Percentiles rank a stretch among this genome's conserved stretches.
These are phyloP conservation scores for Suillus ampliporus DNA, from an alignment of 768 basidiomycete species.

Conservation along the genomic window DNA sequence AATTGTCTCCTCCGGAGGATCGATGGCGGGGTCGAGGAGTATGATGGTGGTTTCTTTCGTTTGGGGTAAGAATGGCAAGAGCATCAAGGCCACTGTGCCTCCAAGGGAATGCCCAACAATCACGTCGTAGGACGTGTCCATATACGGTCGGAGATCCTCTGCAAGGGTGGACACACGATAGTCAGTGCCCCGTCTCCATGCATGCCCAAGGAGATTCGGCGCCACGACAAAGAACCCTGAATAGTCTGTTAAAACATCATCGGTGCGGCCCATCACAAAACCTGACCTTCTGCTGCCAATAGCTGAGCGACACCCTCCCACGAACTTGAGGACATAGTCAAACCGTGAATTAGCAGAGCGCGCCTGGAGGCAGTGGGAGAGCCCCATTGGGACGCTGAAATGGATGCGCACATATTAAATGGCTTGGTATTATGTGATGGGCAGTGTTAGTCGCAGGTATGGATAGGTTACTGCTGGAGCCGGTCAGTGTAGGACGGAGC, in stretches of 20 bases:
- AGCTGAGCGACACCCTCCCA: slow-evolving; percentile 23
- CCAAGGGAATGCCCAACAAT: slow-evolving; percentile 27
- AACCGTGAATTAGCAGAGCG: slow-evolving; percentile 22
- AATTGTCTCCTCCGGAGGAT: background rate
- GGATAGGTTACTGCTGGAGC: too few relatives aligned
- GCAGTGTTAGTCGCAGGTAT: too few relatives aligned
- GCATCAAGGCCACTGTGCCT: slow-evolving; percentile 16
- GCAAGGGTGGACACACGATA: slow-evolving; percentile 15
- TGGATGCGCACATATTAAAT: background rate
- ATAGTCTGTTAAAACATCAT: slow-evolving; percentile 3
- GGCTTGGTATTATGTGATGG: too few relatives aligned
- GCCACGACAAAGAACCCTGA: slow-evolving; percentile 27
- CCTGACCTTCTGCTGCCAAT: slow-evolving; percentile 24
- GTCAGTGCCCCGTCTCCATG: slow-evolving; percentile 14
- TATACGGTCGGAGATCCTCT: slow-evolving; percentile 21
- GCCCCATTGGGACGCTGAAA: slow-evolving; percentile 23
- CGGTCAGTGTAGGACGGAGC: too few relatives aligned
- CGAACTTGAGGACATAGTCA: slow-evolving; percentile 21
- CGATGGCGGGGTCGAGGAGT: slow-evolving; percentile 21
- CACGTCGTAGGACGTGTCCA: slow-evolving; percentile 22
- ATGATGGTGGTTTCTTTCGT: slow-evolving; percentile 11
- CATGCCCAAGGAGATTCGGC: slow-evolving; percentile 25
- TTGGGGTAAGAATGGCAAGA: slow-evolving; percentile 21
- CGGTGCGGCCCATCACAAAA: background rate
- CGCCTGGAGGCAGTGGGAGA: slow-evolving; percentile 19